A percentile compares a stretch with the other conserved stretches of the same genome.
phyloP scores from a whole-genome alignment of 352 stramenopile genomes.

The Phytophthora pini region DNA sequence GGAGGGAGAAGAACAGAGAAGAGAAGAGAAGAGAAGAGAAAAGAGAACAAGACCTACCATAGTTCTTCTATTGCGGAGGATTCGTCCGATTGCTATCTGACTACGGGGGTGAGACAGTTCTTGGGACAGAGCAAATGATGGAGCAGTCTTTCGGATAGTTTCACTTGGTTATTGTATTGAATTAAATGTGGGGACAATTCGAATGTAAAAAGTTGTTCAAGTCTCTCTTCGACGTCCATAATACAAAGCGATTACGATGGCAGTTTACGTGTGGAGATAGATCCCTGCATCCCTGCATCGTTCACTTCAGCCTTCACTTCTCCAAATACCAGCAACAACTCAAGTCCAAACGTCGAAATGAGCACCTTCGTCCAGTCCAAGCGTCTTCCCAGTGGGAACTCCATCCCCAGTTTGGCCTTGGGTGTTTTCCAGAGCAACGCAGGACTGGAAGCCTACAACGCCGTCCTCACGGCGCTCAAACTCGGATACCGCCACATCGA shows the following conservation, averaged over 20 bases:
- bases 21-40: not conserved
- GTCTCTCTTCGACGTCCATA: not conserved
- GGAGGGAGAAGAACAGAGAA: not conserved
- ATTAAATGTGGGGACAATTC: not conserved
- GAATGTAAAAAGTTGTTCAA: too few relatives aligned
- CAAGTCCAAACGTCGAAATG: slow-evolving; percentile 17
- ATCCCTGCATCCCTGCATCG: not conserved
- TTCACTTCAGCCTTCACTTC: slow-evolving; percentile 8
- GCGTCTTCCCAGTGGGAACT: slow-evolving; percentile 46
- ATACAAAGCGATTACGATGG: slow-evolving; percentile 8
- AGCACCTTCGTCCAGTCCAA: slow-evolving; percentile 33
- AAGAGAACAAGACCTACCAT: slow-evolving; percentile 22
- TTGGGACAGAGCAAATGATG: slow-evolving; percentile 9
- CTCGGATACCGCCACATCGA: slow-evolving; percentile 91
- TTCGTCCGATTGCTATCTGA: slow-evolving; percentile 27
- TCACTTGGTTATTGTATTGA: not conserved
- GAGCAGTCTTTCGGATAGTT: slow-evolving; percentile 2
- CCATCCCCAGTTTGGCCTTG: slow-evolving; percentile 54
- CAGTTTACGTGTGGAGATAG: not conserved
- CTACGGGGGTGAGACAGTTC: slow-evolving; percentile 25
- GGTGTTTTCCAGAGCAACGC: slow-evolving; percentile 55
- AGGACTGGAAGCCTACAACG: slow-evolving; percentile 51
- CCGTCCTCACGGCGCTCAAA: slow-evolving; percentile 59
- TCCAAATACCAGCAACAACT: slow-evolving; percentile 6
- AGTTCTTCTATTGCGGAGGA: slow-evolving; percentile 6